Base-by-base conservation (phyloP, 495 filamentous ascomycete genomes). In the Bryoglossum gracile region DNA sequence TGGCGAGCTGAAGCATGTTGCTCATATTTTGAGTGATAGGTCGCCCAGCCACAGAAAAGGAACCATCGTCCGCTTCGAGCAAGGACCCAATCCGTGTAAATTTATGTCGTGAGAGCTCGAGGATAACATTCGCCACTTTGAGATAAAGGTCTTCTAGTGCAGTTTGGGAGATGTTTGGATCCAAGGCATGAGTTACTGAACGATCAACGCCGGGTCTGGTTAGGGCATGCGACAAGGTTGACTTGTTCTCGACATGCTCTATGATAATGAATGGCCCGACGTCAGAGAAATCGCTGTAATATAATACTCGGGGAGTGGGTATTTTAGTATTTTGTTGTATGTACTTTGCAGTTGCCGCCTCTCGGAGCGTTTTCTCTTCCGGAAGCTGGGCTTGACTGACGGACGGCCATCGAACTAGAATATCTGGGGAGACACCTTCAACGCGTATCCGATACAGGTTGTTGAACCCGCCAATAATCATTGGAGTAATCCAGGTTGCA, bases 261-360 rank as follows among this genome's bases (percentile, higher is more conserved):
- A 72, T 70, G 33, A 75, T 68, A 32, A 75, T 68, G 55, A 71
- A 76, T 2, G 72, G 69, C 6, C 68, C 63, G 32, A 73, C 53
- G 8, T 54, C 38, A n/a, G 60, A 55, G 46, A 16, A 36, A 4
- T 6, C 3, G 9, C 48, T 43, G 21, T 53, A 41, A 44, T 64
- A 57, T 13, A 65, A 60, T 28, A 73, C 40, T 37, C 51, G 56
- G 10, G 71, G 65, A 9, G 72, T 51, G 0, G 64, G 69, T 21
- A 76, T 66, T 3, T 60, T 62, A 13, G 69, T 72, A 22, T 65
- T 54, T 9, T 63, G 57, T 11, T 46, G 40, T 33, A 76, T 43
- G 45, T 57, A 74, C 16, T 64, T 60, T 62, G 72, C 69, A 8
- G 65, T 62, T 17, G 66, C 66, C 14, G 67, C 68, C 42, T 77